phyloP scores from a whole-genome alignment of 1,284 basidiomycete genomes.

The Thecaphora thlaspeos region DNA sequence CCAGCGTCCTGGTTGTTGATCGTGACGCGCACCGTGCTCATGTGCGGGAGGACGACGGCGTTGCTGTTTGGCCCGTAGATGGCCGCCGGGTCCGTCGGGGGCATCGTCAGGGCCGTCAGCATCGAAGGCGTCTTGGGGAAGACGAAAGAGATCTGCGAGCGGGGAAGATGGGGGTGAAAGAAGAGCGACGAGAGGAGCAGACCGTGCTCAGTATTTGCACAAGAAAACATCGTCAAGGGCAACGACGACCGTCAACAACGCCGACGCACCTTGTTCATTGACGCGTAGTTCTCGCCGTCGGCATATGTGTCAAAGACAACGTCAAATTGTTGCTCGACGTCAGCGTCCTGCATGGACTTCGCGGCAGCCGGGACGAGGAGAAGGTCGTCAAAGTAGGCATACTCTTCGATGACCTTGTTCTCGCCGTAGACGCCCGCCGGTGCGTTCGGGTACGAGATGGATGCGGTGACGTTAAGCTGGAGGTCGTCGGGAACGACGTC shows the following conservation, averaged over 20 bases:
- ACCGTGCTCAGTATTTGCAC: too few species aligned
- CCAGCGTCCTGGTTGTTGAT: conserved; percentile 57
- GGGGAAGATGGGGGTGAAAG: conserved; percentile 16
- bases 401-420: conserved; percentile 33
- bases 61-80: conserved; percentile 29
- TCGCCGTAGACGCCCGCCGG: conserved; percentile 14
- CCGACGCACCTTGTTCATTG: conserved; percentile 59
- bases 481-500: conserved; percentile 47
- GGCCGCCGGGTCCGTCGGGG: conserved; percentile 20
- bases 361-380: conserved; percentile 58
- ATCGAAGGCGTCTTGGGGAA: conserved; percentile 47
- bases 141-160: conserved; percentile 64
- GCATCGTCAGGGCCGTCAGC: conserved; percentile 34
- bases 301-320: conserved; percentile 62
- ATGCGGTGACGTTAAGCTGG: conserved; percentile 50
- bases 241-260: too few species aligned
- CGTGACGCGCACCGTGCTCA: conserved; percentile 40
- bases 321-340: conserved; percentile 58
- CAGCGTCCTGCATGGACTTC: conserved; percentile 55
- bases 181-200: conserved; percentile 61
- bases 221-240: too few species aligned
- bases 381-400: conserved; percentile 60
- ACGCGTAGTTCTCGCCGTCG: conserved; percentile 50
- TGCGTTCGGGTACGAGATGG: conserved; percentile 37
- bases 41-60: conserved; percentile 57